These are phyloP conservation scores for Solanum medicagineum DNA, from an alignment of 257 asterid genomes.

Conservation along the genomic window DNA sequence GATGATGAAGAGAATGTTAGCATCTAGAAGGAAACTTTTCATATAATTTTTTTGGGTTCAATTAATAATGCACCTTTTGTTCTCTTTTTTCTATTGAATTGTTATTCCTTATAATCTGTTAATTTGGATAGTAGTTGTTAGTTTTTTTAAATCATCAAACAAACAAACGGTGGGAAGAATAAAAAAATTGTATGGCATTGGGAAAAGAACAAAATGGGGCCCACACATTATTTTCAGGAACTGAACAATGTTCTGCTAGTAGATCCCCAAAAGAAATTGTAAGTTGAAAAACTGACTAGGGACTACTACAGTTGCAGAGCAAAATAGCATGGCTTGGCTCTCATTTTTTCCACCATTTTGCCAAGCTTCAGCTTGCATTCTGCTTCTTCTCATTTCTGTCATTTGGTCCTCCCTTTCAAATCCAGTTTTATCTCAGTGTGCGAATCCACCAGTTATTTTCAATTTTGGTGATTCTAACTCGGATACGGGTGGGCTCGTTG, in stretches of 20 bases:
- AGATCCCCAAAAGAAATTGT: too few relatives aligned
- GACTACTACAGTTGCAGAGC: not conserved
- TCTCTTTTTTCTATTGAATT: too few relatives aligned
- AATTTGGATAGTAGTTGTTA: not conserved
- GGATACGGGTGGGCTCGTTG: conserved; percentile 83
- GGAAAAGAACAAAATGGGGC: not conserved
- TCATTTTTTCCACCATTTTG: not conserved
- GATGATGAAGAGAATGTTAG: too few relatives aligned
- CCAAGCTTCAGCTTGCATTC: not conserved
- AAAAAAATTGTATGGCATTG: not conserved
- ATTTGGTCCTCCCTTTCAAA: not conserved
- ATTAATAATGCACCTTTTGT: not conserved
- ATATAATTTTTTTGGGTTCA: too few relatives aligned
- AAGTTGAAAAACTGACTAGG: not conserved
- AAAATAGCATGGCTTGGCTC: not conserved
- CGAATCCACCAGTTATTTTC: conserved; percentile 50
- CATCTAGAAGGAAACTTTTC: too few relatives aligned
- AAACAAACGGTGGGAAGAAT: not conserved
- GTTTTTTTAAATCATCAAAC: not conserved
- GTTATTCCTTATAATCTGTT: not conserved
- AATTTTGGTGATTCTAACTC: conserved; percentile 94
- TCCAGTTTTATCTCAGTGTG: conserved; percentile 20
- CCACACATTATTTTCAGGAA: not conserved
- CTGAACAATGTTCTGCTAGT: not conserved
- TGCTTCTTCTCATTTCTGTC: not conserved